Base-by-base conservation (phyloP, 441 rosid species). In the Jatropha podagrica region DNA sequence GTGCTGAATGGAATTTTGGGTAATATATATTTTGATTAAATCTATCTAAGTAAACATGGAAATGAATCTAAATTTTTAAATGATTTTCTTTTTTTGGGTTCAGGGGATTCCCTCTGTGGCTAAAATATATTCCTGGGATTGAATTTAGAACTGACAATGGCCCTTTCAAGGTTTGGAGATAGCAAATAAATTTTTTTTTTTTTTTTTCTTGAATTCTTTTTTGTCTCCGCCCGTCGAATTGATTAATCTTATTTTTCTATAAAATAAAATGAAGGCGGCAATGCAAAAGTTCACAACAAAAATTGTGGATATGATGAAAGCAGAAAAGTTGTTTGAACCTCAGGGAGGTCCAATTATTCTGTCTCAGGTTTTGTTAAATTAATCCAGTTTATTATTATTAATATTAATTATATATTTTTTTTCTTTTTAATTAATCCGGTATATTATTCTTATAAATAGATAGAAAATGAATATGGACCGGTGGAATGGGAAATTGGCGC, bases 51-150 rank as follows among this genome's bases (percentile, higher is more conserved):
- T 51, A 51, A 51, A 51, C 17, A 51, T 14, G 14, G 5, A 51
- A 51, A 51, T 3, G 14, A 51, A 51, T 14, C 4, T 51, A 14
- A 51, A 51, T 51, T 72, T 51, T 72, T 10, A 40, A 23, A 20
- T 48, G 48, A 42, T 68, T 42, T 79, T 66, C 42, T 78, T 63
- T 42, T 71, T 42, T 78, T 14, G 23, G 49, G 63, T 75, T 13
- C 95, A 95, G 99, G 77, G 99, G 99, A 60, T 93, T 95, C 61
- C 99, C 99, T 72, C 91, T 91, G 80, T 95, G 99, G 99, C 93
- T 95, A 68, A 95, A 93, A 74, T 93, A 89, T 86, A 71, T 93
- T 76, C 95, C 92, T 18, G 96, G 97, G n/a, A 92, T 93, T 64
- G 76, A 77, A 77, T 95, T 95, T 86, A 90, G 98, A 87, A 95